Base-by-base conservation (phyloP, 345 rosid species). In the Syzygium oleosum region DNA sequence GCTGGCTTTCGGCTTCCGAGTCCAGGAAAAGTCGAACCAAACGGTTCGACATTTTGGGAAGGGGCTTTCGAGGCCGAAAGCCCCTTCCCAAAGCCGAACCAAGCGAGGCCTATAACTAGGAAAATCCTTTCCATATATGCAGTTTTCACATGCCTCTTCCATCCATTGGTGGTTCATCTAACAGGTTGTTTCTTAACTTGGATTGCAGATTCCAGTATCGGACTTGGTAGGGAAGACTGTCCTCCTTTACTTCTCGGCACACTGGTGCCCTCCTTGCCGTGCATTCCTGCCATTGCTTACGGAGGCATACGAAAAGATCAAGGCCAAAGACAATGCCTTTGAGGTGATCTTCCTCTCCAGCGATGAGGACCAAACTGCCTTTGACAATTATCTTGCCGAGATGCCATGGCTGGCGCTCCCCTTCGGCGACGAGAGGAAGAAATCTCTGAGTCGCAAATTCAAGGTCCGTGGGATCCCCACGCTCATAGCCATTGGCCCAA, bases 391-490 rank as follows among this genome's bases (percentile, higher is more conserved):
- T 86, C 91, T 88, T 63, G 87, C 90, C 2, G 86, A 63, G 78
- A 91, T 91, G 93, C 94, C 93, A 3, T 91, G 92, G 94, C 51
- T 93, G 52, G 88, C 92, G 52, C 91, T 93, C 19, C 94, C 93
- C 41, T 92, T 89, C 65, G 90, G 90, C 25, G 93, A 92, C 63
- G 65, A 58, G 53, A 87, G 93, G 85, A 91, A 93, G 86, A 63
- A 77, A 29, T 84, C 86, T 2, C 65, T 93, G 86, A 85, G 90
- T 61, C 90, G 88, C 58, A 89, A 84, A 27, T 93, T 93, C 89
- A 92, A 89, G 91, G 89, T 89, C 86, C 34, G 29, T 3, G 87
- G 91, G 31, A 91, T 92, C 53, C 94, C 93, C 19, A 87, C 85
- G 84, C 90, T 91, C 15, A 78, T 88, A 17, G 93, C 92, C 41